Evolutionary conservation across 2,329 filamentous ascomycete genomes (phyloP), one percentile per base, ranked within the genome.

Genomic region (Talaromyces sp.): DNA sequence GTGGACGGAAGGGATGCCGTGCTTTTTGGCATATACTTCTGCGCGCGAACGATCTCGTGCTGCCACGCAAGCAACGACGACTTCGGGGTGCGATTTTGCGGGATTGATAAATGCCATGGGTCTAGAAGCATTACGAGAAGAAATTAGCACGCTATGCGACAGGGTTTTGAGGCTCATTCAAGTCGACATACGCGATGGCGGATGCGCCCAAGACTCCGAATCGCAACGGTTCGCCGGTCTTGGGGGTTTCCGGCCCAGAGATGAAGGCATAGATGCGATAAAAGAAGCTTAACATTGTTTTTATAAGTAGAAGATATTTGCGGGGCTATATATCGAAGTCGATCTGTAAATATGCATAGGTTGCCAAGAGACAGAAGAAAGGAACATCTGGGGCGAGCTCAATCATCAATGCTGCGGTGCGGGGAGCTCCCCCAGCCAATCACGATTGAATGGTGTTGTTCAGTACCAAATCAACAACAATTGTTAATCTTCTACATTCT

Each of bases 11-110:
- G 78, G 79, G 53, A 86, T 82, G 12, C 73, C 73, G 68, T 84
- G 73, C 59, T 79, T 81, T 65, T 79, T 79, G 1, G 82, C 82
- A 69, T 76, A 85, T 0, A 72, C 73, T 54, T 76, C 70, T 0
- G 83, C 83, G 61, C 73, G 79, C 7, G 68, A 69, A 28, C 65
- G 71, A 67, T 83, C 78, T 3, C 83, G 76, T 4, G 82, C 81
- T 0, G 83, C 82, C 2, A 86, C 76, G 6, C 78, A 80, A 9
- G 79, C 75, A 14, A 86, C 62, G 12, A 84, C 70, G 12, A 85
- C 79, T 51, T 83, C 81, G 0, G 82, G 74, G 65, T 86, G 83
- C 4, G 75, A 77, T 61, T 73, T 78, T 16, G 82, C 82, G 0
- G 83, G 82, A 4, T 63, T 66, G 51, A 85, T 61, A 18, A 67